Conservation (phyloP, 2,329 filamentous ascomycete genomes). For the Fusarium irregulare region DNA sequence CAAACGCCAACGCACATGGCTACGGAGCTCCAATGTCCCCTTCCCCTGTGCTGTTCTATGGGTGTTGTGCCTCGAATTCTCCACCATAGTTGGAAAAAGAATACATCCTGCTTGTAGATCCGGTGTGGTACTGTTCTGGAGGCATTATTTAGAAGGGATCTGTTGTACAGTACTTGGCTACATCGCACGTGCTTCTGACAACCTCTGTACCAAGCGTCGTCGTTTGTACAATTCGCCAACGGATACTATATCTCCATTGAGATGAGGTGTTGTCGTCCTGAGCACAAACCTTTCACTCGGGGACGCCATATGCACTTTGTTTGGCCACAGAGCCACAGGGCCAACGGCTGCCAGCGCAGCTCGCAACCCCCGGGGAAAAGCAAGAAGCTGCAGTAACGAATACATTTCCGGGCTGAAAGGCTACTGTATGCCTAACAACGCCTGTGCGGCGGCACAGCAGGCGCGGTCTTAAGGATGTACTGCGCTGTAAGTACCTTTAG, state of each 20-base stretch:
- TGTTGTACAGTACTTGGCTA: background rate
- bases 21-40: constrained; percentile 1
- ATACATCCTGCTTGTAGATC: constrained; percentile 22
- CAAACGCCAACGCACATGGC: constrained; percentile 22
- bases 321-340: background rate
- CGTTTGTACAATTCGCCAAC: background rate
- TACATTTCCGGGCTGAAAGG: constrained; percentile 13
- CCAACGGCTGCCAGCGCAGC: constrained; percentile 3
- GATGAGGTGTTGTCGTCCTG: background rate
- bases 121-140: background rate
- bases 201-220: background rate
- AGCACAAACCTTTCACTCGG: background rate
- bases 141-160: background rate
- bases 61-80: constrained; percentile 17
- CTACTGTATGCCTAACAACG: constrained; percentile 2
- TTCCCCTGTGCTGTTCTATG: background rate
- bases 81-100: constrained; percentile 15
- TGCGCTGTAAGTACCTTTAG: constrained; percentile 13
- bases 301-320: constrained; percentile 1
- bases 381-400: constrained; percentile 7
- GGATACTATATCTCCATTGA: background rate
- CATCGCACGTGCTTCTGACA: background rate
- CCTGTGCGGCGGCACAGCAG: constrained; percentile 23
- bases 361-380: constrained; percentile 18
- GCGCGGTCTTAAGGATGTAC: constrained; percentile 1